Percentiles rank a stretch among this genome's conserved stretches.
Evolutionary conservation across 257 asterid species (phyloP).

Genomic region (Solanum chilense): DNA sequence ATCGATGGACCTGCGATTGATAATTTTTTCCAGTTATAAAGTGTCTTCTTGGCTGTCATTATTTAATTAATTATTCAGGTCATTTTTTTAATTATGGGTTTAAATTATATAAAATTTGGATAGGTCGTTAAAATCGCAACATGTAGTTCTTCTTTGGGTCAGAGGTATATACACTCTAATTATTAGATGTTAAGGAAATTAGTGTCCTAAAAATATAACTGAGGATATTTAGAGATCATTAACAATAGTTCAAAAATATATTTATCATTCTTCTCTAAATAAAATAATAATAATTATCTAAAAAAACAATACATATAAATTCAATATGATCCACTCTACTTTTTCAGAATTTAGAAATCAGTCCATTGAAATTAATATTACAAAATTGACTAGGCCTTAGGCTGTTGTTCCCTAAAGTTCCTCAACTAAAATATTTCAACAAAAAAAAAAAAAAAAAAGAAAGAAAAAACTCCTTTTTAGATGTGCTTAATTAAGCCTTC

Average conservation of each 20-base stretch:
- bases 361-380: not conserved
- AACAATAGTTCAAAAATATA: too few relatives aligned
- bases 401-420: not conserved
- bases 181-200: not conserved
- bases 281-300: too few relatives aligned
- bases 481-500: not conserved
- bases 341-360: not conserved
- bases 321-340: not conserved
- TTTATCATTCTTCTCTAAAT: not conserved
- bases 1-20: not conserved
- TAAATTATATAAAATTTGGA: too few relatives aligned
- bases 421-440: not conserved
- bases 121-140: not conserved
- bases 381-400: constrained; percentile 2
- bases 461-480: not conserved
- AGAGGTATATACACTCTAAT: not conserved
- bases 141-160: too few relatives aligned
- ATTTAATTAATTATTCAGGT: too few relatives aligned
- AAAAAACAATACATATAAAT: not conserved
- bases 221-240: not conserved
- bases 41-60: not conserved
- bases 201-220: too few relatives aligned
- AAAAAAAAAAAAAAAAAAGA: not conserved
- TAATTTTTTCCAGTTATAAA: too few relatives aligned
- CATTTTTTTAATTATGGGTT: too few relatives aligned